Percentiles rank a stretch among this genome's conserved stretches.
Conservation (phyloP, 352 stramenopile genomes). For the Phytophthora chlamydospora region DNA sequence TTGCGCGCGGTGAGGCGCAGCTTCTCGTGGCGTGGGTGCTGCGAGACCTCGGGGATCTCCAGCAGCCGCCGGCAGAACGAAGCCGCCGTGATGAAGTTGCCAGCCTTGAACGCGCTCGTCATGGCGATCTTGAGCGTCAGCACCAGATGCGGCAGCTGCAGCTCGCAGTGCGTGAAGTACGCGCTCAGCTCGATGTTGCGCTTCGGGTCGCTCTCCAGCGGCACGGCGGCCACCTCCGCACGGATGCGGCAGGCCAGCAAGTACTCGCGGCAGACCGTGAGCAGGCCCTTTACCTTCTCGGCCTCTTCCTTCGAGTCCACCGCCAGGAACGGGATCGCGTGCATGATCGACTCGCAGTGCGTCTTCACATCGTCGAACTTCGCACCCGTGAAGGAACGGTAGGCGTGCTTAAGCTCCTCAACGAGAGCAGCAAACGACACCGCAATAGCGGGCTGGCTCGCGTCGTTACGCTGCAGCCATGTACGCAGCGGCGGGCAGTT, state of each 20-base stretch:
- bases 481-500: slow-evolving; percentile 75
- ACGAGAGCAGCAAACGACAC: slow-evolving; percentile 92
- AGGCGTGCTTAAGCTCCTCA: slow-evolving; percentile 94
- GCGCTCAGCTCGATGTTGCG: slow-evolving; percentile 97
- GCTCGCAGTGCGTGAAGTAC: slow-evolving; percentile 99
- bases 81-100: slow-evolving; percentile 99
- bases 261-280: slow-evolving; percentile 98
- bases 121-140: slow-evolving; percentile 99
- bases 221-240: slow-evolving; percentile 71
- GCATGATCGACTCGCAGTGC: slow-evolving; percentile 93
- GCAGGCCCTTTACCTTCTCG: slow-evolving; percentile 94
- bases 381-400: slow-evolving; percentile 96
- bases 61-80: slow-evolving; percentile 99
- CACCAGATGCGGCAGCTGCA: slow-evolving; percentile 97
- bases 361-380: slow-evolving; percentile 98
- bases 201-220: slow-evolving; percentile 75
- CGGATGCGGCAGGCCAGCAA: slow-evolving; percentile 97
- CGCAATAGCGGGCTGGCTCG: slow-evolving; percentile 87
- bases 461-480: slow-evolving; percentile 89
- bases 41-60: slow-evolving; percentile 96
- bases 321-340: slow-evolving; percentile 95
- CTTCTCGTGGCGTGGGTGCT: slow-evolving; percentile 91
- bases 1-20: slow-evolving; percentile 96
- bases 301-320: slow-evolving; percentile 93
- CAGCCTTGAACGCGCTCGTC: slow-evolving; percentile 99